These are phyloP conservation scores for Taphrina flavorubra DNA, from an alignment of 1,139 yeast genomes.

Conservation along the genomic window DNA sequence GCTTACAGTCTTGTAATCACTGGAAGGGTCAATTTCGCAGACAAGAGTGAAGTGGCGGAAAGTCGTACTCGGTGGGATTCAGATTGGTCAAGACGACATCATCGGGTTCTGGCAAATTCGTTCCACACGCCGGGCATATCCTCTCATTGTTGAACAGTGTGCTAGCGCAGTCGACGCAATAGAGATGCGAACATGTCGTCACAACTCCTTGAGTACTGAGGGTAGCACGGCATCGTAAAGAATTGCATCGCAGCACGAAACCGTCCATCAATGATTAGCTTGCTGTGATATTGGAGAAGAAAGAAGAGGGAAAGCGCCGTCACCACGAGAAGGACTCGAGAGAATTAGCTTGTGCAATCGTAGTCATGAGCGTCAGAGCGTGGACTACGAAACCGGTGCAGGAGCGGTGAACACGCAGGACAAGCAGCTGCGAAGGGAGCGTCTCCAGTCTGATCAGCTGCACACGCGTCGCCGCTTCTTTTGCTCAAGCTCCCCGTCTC, in stretches of 20 bases:
- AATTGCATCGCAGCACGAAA: conserved; percentile 44
- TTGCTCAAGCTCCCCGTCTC: too few species aligned
- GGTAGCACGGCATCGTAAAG: conserved; percentile 41
- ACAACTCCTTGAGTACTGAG: conserved; percentile 44
- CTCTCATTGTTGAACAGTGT: conserved; percentile 34
- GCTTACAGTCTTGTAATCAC: conserved; percentile 44
- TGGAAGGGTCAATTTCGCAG: not conserved
- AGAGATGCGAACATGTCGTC: conserved; percentile 45
- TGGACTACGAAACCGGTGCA: too few species aligned
- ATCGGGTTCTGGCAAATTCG: conserved; percentile 43
- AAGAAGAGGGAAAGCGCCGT: too few species aligned
- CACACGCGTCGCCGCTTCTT: not conserved
- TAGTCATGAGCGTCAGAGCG: too few species aligned
- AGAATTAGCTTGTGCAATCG: too few species aligned
- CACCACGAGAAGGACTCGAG: too few species aligned
- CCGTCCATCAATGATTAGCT: conserved; percentile 16
- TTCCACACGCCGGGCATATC: conserved; percentile 44
- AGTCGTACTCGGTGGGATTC: conserved; percentile 44
- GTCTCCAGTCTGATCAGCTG: conserved; percentile 1
- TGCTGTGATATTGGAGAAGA: too few species aligned
- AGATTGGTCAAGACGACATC: conserved; percentile 44
- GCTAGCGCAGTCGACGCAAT: conserved; percentile 44
- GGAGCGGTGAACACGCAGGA: not conserved
- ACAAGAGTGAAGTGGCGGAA: not conserved
- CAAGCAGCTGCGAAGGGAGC: not conserved